Percentiles rank a stretch among this genome's conserved stretches.
Evolutionary conservation across 768 basidiomycete species (phyloP).

Genomic region (Trametes maxima): DNA sequence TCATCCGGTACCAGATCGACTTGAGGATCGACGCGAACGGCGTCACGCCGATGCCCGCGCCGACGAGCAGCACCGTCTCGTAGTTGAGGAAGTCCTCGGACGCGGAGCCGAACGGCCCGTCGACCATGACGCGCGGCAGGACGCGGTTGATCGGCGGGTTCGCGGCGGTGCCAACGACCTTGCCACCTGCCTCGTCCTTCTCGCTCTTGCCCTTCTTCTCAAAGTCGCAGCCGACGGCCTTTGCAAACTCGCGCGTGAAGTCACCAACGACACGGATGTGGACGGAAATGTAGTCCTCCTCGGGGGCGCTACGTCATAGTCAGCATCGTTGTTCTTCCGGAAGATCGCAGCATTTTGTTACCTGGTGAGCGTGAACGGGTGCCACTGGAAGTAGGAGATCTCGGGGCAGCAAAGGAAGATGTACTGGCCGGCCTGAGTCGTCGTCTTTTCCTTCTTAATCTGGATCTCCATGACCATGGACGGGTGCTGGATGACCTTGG

Average conservation of each 20-base stretch:
- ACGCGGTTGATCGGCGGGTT: slow-evolving; percentile 68
- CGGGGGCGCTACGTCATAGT: slow-evolving; percentile 65
- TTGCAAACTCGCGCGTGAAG: slow-evolving; percentile 82
- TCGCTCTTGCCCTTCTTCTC: slow-evolving; percentile 49
- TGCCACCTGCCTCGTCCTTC: slow-evolving; percentile 53
- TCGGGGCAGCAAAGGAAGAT: slow-evolving; percentile 92
- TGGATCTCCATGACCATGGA: slow-evolving; percentile 94
- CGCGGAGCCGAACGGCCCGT: slow-evolving; percentile 93
- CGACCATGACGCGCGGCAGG: slow-evolving; percentile 92
- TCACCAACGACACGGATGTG: slow-evolving; percentile 94
- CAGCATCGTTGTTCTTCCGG: not conserved
- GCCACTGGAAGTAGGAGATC: slow-evolving; percentile 95
- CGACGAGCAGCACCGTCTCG: slow-evolving; percentile 87
- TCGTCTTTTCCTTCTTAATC: slow-evolving; percentile 95
- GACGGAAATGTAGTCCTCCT: slow-evolving; percentile 93
- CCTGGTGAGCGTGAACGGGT: slow-evolving; percentile 94
- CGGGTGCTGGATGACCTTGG: slow-evolving; percentile 94
- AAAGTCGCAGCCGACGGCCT: slow-evolving; percentile 84
- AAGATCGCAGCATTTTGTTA: slow-evolving; percentile 28
- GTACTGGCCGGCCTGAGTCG: slow-evolving; percentile 85
- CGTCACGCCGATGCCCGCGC: slow-evolving; percentile 95
- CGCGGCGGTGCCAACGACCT: slow-evolving; percentile 58
- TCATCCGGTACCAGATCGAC: slow-evolving; percentile 96
- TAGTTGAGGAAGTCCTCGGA: slow-evolving; percentile 91
- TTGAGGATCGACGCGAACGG: slow-evolving; percentile 93